Conservation (phyloP, 1,284 basidiomycete genomes). For the Ceratobasidium sp. region DNA sequence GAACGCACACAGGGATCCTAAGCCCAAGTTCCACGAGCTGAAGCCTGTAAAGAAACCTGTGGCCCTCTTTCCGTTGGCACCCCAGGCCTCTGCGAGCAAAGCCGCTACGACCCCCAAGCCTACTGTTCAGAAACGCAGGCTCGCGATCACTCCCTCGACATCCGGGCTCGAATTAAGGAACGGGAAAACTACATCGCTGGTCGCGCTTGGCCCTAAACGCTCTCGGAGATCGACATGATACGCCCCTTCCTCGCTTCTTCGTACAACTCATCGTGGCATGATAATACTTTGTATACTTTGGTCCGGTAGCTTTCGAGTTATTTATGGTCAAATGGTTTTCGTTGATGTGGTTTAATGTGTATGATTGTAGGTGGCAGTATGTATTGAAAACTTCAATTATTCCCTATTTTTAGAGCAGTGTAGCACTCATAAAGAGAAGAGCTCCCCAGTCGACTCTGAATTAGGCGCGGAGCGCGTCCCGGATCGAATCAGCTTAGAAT, state of each 20-base stretch:
- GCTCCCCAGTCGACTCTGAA: neutral
- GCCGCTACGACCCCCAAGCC: neutral
- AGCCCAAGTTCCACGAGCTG: slow-evolving; percentile 20
- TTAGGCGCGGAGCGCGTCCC: neutral
- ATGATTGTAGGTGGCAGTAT: neutral
- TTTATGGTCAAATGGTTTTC: neutral
- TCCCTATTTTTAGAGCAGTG: neutral
- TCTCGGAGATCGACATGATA: slow-evolving; percentile 9
- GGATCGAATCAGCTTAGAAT: neutral
- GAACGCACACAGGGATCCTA: slow-evolving; percentile 13
- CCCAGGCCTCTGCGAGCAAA: slow-evolving; percentile 26
- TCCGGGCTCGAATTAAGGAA: slow-evolving; percentile 32
- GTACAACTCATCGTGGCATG: slow-evolving; percentile 1
- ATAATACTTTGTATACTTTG: slow-evolving; percentile 21
- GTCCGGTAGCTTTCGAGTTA: neutral
- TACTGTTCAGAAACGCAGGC: slow-evolving; percentile 36
- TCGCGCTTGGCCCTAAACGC: slow-evolving; percentile 28
- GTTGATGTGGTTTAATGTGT: neutral
- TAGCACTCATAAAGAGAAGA: neutral
- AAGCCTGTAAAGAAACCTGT: slow-evolving; percentile 31
- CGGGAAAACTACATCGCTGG: slow-evolving; percentile 22
- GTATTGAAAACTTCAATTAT: slow-evolving; percentile 7
- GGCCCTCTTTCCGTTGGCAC: slow-evolving; percentile 2
- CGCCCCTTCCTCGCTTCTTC: neutral
- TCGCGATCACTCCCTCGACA: slow-evolving; percentile 2